These are phyloP conservation scores for Phalaenopsis hybrid DNA, from an alignment of 116 monocot genomes.

Conservation along the genomic window DNA sequence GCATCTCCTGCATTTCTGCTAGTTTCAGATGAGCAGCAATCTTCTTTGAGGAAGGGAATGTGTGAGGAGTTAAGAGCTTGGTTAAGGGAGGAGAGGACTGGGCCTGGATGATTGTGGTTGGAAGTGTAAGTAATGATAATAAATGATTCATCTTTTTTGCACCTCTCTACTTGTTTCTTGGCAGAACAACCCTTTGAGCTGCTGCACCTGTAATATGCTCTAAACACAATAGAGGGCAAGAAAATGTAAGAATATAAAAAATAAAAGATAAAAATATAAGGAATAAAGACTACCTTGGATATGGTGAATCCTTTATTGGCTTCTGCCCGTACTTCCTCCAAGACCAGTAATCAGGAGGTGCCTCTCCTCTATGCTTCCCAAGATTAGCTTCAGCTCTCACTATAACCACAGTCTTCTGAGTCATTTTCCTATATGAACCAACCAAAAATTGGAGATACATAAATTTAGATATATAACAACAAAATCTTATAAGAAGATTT, in stretches of 20 bases:
- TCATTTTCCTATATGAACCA: slow-evolving; percentile 26
- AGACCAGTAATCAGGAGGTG: slow-evolving; percentile 60
- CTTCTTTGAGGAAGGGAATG: background rate
- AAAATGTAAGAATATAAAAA: background rate
- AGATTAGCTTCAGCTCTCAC: slow-evolving; percentile 30
- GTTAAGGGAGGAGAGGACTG: slow-evolving; percentile 10
- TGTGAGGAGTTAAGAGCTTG: background rate
- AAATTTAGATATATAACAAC: too few species aligned
- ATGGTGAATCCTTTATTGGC: slow-evolving; percentile 63
- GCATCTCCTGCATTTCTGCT: too few species aligned
- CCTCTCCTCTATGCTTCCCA: slow-evolving; percentile 34
- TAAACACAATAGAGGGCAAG: slow-evolving; percentile 6
- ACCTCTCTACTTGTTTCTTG: slow-evolving; percentile 73
- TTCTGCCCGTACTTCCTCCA: slow-evolving; percentile 47
- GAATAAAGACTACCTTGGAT: slow-evolving; percentile 42
- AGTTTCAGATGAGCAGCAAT: too few species aligned
- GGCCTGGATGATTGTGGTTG: slow-evolving; percentile 67
- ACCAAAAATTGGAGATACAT: background rate
- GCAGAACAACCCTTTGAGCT: slow-evolving; percentile 68
- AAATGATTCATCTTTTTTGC: slow-evolving; percentile 52
- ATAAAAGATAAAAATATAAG: too few species aligned
- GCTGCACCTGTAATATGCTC: slow-evolving; percentile 84
- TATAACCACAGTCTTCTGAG: slow-evolving; percentile 33
- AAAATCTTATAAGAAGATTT: too few species aligned
- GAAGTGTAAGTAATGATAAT: slow-evolving; percentile 74